Evolutionary conservation across 2,329 filamentous ascomycete species (phyloP).

Genomic region (Aureobasidium sp.): DNA sequence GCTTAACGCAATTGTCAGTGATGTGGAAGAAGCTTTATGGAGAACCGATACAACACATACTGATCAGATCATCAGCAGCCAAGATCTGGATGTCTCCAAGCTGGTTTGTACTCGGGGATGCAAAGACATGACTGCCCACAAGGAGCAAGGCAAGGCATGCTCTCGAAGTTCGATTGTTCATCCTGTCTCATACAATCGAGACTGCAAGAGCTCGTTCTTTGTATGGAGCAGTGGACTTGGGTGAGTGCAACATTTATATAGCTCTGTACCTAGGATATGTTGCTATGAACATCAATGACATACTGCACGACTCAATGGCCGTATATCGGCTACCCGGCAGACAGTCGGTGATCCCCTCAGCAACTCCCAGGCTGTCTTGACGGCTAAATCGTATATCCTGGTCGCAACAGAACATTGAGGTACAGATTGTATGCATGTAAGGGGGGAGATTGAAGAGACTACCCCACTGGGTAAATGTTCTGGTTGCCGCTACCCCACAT

Average conservation of each 20-base stretch:
- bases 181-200: background rate
- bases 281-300: background rate
- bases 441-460: background rate
- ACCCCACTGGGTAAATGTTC: constrained; percentile 9
- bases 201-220: background rate
- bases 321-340: constrained; percentile 13
- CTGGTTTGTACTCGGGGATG: background rate
- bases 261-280: background rate
- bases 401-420: background rate
- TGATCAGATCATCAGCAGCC: constrained; percentile 4
- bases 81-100: background rate
- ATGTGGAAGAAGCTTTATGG: background rate
- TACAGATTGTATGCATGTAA: background rate
- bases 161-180: background rate
- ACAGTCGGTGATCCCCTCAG: background rate
- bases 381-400: background rate
- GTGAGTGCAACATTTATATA: background rate
- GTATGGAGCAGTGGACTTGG: background rate
- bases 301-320: background rate
- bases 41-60: background rate
- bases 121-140: background rate
- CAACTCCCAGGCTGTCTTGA: background rate
- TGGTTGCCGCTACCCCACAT: constrained; percentile 2
- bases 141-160: background rate
- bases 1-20: background rate